Percentiles rank a stretch among this genome's conserved stretches.
Evolutionary conservation across 1,139 yeast genomes (phyloP).

Genomic region (Hansenula sp.): DNA sequence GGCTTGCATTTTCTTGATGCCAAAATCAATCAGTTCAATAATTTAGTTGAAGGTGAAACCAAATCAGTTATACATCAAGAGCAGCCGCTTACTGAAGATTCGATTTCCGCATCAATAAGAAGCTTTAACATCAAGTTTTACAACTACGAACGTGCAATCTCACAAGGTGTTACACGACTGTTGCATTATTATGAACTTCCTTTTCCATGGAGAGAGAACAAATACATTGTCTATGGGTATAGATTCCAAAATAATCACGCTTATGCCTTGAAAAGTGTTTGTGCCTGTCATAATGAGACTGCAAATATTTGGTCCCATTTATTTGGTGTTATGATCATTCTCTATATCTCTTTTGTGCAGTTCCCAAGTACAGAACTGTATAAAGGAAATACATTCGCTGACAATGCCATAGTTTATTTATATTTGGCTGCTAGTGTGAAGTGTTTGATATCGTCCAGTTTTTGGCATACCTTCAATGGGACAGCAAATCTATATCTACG

Average conservation of each 20-base stretch:
- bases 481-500: constrained; percentile 63
- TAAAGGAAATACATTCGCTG: constrained; percentile 31
- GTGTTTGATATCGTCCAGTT: constrained; percentile 71
- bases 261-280: constrained; percentile 53
- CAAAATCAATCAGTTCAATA: constrained; percentile 48
- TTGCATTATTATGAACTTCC: constrained; percentile 88
- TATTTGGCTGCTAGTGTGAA: constrained; percentile 71
- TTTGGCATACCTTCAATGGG: constrained; percentile 92
- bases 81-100: background rate
- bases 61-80: constrained; percentile 6
- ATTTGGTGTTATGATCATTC: constrained; percentile 56
- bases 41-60: constrained; percentile 31
- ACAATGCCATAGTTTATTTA: constrained; percentile 49
- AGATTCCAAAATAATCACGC: constrained; percentile 68
- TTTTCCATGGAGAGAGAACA: constrained; percentile 89
- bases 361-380: constrained; percentile 54
- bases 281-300: constrained; percentile 79
- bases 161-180: constrained; percentile 50
- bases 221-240: constrained; percentile 79
- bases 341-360: constrained; percentile 52
- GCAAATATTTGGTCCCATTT: constrained; percentile 94
- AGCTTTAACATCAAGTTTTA: constrained; percentile 38
- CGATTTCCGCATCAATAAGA: constrained; percentile 25
- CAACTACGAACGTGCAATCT: constrained; percentile 58
- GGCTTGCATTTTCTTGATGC: constrained; percentile 55